Evolutionary conservation across 306 rosid genomes (phyloP).

Genomic region (Fragaria ananassa): DNA sequence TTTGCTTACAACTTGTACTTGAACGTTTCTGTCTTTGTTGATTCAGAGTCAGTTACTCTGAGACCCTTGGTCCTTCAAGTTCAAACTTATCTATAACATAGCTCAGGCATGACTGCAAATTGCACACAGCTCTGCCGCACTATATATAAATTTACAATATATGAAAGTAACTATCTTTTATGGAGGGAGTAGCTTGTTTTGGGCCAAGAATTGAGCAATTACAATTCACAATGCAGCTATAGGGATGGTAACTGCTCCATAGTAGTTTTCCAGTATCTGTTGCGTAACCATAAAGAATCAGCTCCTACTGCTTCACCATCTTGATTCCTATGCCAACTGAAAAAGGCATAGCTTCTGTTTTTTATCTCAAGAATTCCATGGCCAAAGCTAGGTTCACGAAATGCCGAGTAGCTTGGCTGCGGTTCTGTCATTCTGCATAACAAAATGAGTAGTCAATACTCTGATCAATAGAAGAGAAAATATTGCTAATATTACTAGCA

Average conservation of each 20-base stretch:
- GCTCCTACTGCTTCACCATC: slow-evolving; percentile 63
- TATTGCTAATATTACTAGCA: not conserved
- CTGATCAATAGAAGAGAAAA: not conserved
- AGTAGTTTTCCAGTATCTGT: slow-evolving; percentile 41
- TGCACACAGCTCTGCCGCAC: not conserved
- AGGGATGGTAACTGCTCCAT: slow-evolving; percentile 3
- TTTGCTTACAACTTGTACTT: too few relatives aligned
- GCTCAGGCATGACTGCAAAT: not conserved
- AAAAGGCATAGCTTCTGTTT: slow-evolving; percentile 56
- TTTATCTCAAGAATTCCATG: slow-evolving; percentile 65
- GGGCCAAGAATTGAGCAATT: not conserved
- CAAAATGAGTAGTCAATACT: not conserved
- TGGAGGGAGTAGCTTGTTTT: not conserved
- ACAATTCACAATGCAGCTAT: not conserved
- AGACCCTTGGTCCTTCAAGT: not conserved
- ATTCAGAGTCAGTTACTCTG: not conserved
- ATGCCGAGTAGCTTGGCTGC: slow-evolving; percentile 78
- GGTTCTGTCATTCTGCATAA: slow-evolving; percentile 65
- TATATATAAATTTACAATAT: not conserved
- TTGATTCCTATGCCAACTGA: slow-evolving; percentile 66
- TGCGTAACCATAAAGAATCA: slow-evolving; percentile 55
- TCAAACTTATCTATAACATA: not conserved
- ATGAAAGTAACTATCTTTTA: not conserved
- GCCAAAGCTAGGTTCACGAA: slow-evolving; percentile 69
- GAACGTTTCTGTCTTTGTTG: not conserved